phyloP scores from a whole-genome alignment of 208 protist genomes.

The Baffinella frigidus region DNA sequence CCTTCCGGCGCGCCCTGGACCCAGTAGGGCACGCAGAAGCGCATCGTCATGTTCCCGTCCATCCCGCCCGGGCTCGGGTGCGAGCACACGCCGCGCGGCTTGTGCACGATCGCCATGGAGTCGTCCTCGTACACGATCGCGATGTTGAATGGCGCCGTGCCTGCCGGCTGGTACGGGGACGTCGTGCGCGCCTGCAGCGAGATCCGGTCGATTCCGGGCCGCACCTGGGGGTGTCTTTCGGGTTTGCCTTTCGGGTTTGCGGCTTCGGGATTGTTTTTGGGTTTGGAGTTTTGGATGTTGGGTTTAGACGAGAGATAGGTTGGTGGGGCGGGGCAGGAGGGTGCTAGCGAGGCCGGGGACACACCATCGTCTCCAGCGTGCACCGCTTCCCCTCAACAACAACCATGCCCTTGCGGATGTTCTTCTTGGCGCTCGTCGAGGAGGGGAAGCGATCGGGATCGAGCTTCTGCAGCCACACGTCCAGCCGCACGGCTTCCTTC shows the following conservation, averaged over 20 bases:
- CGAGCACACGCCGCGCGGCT: not conserved
- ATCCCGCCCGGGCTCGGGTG: not conserved
- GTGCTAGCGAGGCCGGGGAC: too few relatives aligned
- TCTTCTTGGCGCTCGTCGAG: not conserved
- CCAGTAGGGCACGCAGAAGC: not conserved
- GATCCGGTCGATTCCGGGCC: not conserved
- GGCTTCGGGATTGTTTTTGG: too few relatives aligned
- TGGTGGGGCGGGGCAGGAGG: too few relatives aligned
- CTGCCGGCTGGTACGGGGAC: not conserved
- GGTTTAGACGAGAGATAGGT: too few relatives aligned
- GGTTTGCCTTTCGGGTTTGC: too few relatives aligned
- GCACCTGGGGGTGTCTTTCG: too few relatives aligned
- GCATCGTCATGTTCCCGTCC: not conserved
- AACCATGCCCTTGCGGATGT: not conserved
- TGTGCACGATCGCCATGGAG: not conserved
- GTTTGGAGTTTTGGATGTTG: too few relatives aligned
- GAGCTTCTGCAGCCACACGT: conserved; percentile 17
- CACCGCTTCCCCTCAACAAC: not conserved
- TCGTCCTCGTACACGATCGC: conserved; percentile 34
- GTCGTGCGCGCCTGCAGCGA: not conserved
- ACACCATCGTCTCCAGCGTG: not conserved
- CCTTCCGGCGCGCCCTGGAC: not conserved
- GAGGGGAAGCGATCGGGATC: conserved; percentile 29
- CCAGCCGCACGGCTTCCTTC: too few relatives aligned
- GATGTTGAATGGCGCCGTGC: conserved; percentile 2